phyloP scores from a whole-genome alignment of 2,329 filamentous ascomycete genomes.

The Aspergillus pseudoglaucus region DNA sequence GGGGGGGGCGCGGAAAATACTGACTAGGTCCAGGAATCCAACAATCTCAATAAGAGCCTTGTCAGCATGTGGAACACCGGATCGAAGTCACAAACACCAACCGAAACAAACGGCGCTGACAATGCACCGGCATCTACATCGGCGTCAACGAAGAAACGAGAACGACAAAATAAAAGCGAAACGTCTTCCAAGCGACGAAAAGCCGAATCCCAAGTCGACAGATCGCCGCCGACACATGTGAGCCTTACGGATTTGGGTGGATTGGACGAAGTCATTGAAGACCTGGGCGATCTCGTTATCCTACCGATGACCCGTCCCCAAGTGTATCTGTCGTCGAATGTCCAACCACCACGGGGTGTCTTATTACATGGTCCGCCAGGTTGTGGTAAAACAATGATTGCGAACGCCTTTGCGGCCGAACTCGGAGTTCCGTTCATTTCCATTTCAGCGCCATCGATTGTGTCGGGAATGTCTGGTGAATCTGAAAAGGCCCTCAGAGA shows the following conservation, averaged over 20 bases:
- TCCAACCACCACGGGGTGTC: conserved; percentile 67
- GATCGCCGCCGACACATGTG: conserved; percentile 60
- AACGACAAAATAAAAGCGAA: conserved; percentile 59
- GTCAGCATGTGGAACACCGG: conserved; percentile 52
- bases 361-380: conserved; percentile 77
- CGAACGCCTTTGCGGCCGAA: conserved; percentile 69
- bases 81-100: conserved; percentile 25
- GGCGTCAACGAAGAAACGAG: conserved; percentile 48
- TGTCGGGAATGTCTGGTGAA: conserved; percentile 82
- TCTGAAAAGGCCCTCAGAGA: conserved; percentile 81
- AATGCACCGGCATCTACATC: conserved; percentile 19
- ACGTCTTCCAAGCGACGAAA: conserved; percentile 61
- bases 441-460: conserved; percentile 72
- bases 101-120: conserved; percentile 20
- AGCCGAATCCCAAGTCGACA: conserved; percentile 50
- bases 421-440: conserved; percentile 72
- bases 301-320: conserved; percentile 65
- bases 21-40: conserved; percentile 42
- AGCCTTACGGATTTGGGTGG: conserved; percentile 69
- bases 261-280: conserved; percentile 63
- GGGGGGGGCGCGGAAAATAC: conserved; percentile 1
- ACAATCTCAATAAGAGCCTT: conserved; percentile 61
- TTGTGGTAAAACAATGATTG: conserved; percentile 80
- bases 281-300: conserved; percentile 65
- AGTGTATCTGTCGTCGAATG: conserved; percentile 58